Conservation (phyloP, 2,329 filamentous ascomycete genomes). For the Cladosporium oxysporum region DNA sequence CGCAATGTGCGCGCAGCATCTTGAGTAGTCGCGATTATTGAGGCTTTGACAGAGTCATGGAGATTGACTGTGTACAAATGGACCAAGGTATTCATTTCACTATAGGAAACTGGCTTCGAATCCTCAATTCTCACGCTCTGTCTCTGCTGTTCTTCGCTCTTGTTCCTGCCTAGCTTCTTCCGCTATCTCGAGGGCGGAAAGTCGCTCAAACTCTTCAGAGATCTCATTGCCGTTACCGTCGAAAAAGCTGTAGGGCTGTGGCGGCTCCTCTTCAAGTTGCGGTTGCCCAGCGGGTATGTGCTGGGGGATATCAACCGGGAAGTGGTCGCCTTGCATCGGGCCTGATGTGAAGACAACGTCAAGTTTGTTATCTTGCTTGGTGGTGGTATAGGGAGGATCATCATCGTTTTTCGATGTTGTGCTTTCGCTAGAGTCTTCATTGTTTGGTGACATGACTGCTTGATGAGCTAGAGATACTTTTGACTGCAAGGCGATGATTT, state of each 20-base stretch:
- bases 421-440: background rate
- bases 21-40: background rate
- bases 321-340: background rate
- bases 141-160: background rate
- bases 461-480: no score
- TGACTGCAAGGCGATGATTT: no score
- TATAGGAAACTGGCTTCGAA: no score
- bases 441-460: background rate
- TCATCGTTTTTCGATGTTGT: background rate
- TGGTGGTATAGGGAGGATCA: background rate
- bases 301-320: background rate
- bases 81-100: no score
- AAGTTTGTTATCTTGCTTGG: background rate
- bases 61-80: no score
- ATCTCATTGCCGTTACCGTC: background rate
- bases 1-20: background rate
- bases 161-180: background rate
- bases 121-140: background rate
- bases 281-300: no score
- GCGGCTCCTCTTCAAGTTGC: background rate
- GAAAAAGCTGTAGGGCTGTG: background rate
- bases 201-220: background rate
- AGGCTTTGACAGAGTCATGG: no score
- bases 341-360: background rate
- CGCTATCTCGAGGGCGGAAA: background rate